Base-by-base conservation (phyloP, 2,329 filamentous ascomycete genomes). In the Fusarium sp. region DNA sequence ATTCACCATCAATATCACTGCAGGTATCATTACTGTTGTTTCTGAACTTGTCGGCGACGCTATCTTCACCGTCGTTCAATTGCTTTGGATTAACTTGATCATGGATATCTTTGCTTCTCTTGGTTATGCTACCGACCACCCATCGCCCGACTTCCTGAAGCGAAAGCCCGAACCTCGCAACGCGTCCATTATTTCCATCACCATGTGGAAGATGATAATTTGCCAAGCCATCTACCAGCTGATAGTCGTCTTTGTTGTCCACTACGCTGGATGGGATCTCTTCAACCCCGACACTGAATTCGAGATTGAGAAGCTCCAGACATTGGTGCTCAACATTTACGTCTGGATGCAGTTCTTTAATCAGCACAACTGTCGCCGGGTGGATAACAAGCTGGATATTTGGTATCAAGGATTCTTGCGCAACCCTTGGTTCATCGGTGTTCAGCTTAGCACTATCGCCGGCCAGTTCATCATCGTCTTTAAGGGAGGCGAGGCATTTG, bases 261-360 rank as follows among this genome's bases (percentile, higher is more conserved):
- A 93, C 79, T 92, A 92, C 65, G 88, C 86, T 2, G 90, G 89
- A 3, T 82, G 82, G 57, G 78, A 82, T 12, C 87, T 92, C 39
- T 84, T 92, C 20, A 91, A 73, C 80, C 91, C 45, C 77, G 83
- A 86, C 53, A 80, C 79, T 2, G 46, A 73, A 25, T 68, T 70
- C 17, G 79, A 81, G 41, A 75, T 77, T 10, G 78, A 82, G 46
- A 79, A 81, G 27, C 80, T 85, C 25, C 82, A 89, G 62, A 94
- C 93, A 2, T 84, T 95, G 15, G 91, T 95, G 9, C 95, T 95
- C 85, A 96, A 95, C 81, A 93, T 92, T 0, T 95, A 95, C 74
- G 92, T 95, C 47, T 95, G 93, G 92, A 94, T 95, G 92, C 93
- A 95, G 73, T 93, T 96, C 71, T 95, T 95, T 86, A 95, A 96